Conservation (phyloP, 148 eudicot species). For the Gaultheria prostrata region DNA sequence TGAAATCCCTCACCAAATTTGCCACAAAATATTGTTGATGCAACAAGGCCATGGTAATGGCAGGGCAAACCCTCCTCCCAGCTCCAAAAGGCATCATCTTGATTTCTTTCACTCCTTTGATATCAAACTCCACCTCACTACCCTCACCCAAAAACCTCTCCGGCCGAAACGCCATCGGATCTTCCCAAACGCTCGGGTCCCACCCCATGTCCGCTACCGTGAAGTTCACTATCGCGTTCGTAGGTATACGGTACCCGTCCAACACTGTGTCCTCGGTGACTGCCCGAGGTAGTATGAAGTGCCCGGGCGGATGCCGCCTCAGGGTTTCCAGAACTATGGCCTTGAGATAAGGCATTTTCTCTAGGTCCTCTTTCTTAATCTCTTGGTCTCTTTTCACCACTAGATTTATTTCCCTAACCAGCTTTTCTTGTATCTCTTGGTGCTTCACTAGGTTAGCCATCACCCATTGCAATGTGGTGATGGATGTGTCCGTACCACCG, state of each 20-base stretch:
- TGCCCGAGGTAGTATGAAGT: not conserved
- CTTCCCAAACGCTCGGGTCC: slow-evolving; percentile 4
- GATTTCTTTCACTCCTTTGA: slow-evolving; percentile 18
- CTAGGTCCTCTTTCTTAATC: not conserved
- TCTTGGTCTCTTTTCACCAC: not conserved
- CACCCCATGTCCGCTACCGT: not conserved
- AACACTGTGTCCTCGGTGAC: not conserved
- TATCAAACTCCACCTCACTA: slow-evolving; percentile 12
- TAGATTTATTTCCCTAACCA: not conserved
- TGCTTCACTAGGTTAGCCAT: slow-evolving; percentile 9
- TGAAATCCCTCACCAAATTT: slow-evolving; percentile 7
- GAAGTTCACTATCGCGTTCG: not conserved
- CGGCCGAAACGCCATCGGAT: not conserved
- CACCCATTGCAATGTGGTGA: slow-evolving; percentile 3
- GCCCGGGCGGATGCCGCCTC: slow-evolving; percentile 7
- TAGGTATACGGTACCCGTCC: not conserved
- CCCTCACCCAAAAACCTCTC: not conserved
- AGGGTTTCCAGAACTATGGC: slow-evolving; percentile 5
- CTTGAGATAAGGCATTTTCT: not conserved
- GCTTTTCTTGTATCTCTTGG: not conserved
- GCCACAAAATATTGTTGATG: slow-evolving; percentile 8
- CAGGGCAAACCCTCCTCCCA: slow-evolving; percentile 26
- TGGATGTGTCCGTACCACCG: not conserved
- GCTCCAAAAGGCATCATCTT: slow-evolving; percentile 29
- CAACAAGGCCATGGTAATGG: slow-evolving; percentile 2